A percentile compares a stretch with the other conserved stretches of the same genome.
Evolutionary conservation across 78 protist genomes (phyloP).

Genomic region (Protostelium mycophagum): DNA sequence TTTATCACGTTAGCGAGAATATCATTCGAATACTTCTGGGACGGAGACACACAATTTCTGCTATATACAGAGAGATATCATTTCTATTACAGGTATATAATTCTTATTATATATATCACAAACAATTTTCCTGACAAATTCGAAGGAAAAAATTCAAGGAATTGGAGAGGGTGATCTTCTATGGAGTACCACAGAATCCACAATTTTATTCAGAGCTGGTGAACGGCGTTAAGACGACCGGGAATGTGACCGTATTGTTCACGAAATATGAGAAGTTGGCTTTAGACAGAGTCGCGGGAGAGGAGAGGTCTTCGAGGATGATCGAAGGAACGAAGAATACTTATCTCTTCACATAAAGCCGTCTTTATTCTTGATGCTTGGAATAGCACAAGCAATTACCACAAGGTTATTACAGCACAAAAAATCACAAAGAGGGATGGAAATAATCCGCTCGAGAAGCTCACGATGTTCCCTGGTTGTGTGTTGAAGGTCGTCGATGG

Average conservation of each 20-base stretch:
- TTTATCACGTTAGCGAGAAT: conserved; percentile 18
- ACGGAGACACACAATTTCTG: conserved; percentile 21
- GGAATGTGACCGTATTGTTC: conserved; percentile 24
- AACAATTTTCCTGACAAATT: too few species aligned
- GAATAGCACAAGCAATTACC: too few species aligned
- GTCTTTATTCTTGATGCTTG: too few species aligned
- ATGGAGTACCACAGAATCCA: conserved; percentile 40
- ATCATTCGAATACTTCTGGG: conserved; percentile 15
- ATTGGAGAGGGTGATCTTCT: conserved; percentile 44
- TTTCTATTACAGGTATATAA: conserved; percentile 8
- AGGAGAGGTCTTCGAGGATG: conserved; percentile 27
- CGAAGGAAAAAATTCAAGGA: conserved; percentile 29
- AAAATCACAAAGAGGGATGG: too few species aligned
- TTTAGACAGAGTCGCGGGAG: conserved; percentile 54
- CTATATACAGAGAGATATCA: conserved; percentile 52
- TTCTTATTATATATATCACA: neutral
- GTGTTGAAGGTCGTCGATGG: too few species aligned
- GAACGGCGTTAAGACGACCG: conserved; percentile 30
- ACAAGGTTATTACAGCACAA: too few species aligned
- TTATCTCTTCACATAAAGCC: conserved; percentile 41
- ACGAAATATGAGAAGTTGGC: conserved; percentile 31
- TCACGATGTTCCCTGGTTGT: too few species aligned
- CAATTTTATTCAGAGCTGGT: conserved; percentile 38
- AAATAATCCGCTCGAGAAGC: too few species aligned
- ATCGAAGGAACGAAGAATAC: conserved; percentile 34